Base-by-base conservation (phyloP, 2,329 filamentous ascomycete species). In the Scedosporium minutisporum region DNA sequence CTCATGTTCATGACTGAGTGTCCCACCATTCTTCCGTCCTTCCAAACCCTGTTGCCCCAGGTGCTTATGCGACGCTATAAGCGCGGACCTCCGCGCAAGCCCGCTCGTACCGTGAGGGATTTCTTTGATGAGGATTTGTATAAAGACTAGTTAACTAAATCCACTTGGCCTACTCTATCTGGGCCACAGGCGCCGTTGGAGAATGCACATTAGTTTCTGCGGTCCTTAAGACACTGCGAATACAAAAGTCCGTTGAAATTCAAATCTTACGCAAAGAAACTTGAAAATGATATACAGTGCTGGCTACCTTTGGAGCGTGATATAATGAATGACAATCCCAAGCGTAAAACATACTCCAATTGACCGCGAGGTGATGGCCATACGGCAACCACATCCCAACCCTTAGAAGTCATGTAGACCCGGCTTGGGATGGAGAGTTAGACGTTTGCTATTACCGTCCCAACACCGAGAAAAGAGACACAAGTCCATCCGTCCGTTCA, bases 31-130 rank as follows among this genome's bases (percentile, higher is more conserved):
- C 81, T 82, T 63, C 84, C 84, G 3, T 82, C 81, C 0, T 90
- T 89, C 69, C 85, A 89, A 69, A 81, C 78, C 0, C 84, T 85
- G 63, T 75, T 92, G 27, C 81, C 83, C 0, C 90, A 93, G 70
- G 83, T 87, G 66, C 75, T 89, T 66, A 89, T 93, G 87, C 68
- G 79, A 23, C 72, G 79, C 18, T 92, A 83, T 80, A 89, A 86
- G 71, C 74, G 81, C 25, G 87, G 87, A 0, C 69, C 70, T 2
- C 67, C 67, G 0, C 76, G 76, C 29, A 73, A 78, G 14, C 77
- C 78, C 3, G 74, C 77, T 2, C 79, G 76, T 3, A 82, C 79
- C 1, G 72, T 79, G 2, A 67, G 61, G 51, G 53, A 10, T n/a
- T n/a, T 51, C 12, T 33, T 44, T 10, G 51, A 44, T 7, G 51